Evolutionary conservation across 2,329 filamentous ascomycete genomes (phyloP), one percentile per base, ranked within the genome.

Genomic region (Aspergillus ibericus): DNA sequence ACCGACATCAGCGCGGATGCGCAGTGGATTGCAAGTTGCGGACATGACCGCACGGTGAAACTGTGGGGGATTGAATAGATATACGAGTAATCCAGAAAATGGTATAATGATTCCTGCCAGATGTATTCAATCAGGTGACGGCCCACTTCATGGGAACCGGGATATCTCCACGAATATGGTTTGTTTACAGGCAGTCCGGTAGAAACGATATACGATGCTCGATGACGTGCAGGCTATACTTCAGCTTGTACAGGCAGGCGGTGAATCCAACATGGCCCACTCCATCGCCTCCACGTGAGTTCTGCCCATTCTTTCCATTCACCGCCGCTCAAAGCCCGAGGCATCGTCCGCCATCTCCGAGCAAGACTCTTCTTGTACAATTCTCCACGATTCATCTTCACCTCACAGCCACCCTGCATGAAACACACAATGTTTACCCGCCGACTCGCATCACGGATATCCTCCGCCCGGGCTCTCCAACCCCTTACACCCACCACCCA

Each of bases 31-130:
- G 90, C 93, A 22, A 97, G 92, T 73, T 92, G 92, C 65, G 93
- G 95, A 3, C 91, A 96, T 72, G 95, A 99, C 76, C 85, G 93
- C 55, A 98, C 93, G 1, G 91, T 98, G 52, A 99, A 99, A 80
- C 81, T 99, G 2, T 99, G 95, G 95, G 91, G 91, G 4, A 85
- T 92, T 63, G 93, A 96, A 64, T 90, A 62, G 61, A 71, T 71
- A n/a, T 29, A 16, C 25, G 4, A 49, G 20, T 8, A 48, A 18
- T n/a, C 10, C 20, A 53, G n/a, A n/a, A n/a, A n/a, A 36, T 53
- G 10, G 29, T 32, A 50, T 25, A 35, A 48, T 27, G 50, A 40
- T 29, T 16, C 18, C 38, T 42, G 38, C 29, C 29, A 32, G 29
- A 32, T 9, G 8, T 8, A 9, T 32, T 10, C 7, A 32, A 32